Evolutionary conservation across 2,329 filamentous ascomycete genomes (phyloP).

Genomic region (Chrysoporthe deuterocubensis): DNA sequence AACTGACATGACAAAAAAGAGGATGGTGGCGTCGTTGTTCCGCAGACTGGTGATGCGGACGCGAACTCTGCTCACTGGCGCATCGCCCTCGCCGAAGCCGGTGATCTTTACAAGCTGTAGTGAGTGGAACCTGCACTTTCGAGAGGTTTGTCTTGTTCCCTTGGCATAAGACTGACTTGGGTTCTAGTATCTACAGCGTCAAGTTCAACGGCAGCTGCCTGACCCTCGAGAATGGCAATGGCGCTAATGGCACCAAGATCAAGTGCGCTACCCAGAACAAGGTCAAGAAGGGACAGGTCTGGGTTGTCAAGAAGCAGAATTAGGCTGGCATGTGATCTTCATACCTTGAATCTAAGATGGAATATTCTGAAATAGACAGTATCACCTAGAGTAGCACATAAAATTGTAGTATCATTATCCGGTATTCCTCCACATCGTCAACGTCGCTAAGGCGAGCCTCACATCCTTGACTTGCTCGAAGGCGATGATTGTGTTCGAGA

Average conservation of each 20-base stretch:
- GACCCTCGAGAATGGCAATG: constrained; percentile 13
- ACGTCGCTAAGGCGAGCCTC: too few species aligned
- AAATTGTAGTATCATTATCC: too few species aligned
- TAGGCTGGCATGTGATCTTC: background rate
- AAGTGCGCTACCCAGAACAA: constrained; percentile 17
- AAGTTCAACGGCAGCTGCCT: constrained; percentile 19
- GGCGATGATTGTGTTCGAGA: too few species aligned
- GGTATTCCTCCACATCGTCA: too few species aligned
- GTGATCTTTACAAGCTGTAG: constrained; percentile 18
- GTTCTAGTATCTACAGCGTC: constrained; percentile 8
- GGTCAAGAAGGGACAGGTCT: constrained; percentile 17
- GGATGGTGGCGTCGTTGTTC: constrained; percentile 10
- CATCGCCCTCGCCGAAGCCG: background rate
- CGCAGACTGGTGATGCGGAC: constrained; percentile 19
- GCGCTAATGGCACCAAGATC: constrained; percentile 16
- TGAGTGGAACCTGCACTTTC: background rate
- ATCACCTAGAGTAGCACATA: too few species aligned
- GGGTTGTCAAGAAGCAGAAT: constrained; percentile 21
- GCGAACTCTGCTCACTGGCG: constrained; percentile 15
- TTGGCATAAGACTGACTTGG: background rate
- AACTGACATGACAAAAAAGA: constrained; percentile 10
- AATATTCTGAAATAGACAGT: too few species aligned
- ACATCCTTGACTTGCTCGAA: too few species aligned
- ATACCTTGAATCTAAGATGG: too few species aligned
- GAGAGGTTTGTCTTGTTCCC: background rate